Evolutionary conservation across 805 yeast genomes (phyloP), one percentile per base, ranked within the genome.

Genomic region (Candida khao-thaluensis): DNA sequence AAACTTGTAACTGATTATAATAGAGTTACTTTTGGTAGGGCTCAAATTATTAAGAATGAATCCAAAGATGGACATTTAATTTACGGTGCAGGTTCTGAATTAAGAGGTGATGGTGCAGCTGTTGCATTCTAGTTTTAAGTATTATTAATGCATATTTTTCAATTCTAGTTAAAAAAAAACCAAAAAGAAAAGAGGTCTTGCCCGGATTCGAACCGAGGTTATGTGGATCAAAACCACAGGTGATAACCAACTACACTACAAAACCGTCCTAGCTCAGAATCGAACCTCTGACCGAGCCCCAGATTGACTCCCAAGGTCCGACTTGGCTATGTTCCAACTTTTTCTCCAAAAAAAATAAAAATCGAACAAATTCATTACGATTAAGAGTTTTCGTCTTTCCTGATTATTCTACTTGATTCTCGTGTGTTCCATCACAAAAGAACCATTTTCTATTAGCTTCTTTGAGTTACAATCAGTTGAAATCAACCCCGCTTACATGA

Each of bases 151-250:
- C 20, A 16, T 12, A 25, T 8, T 6, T 25, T 25, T 5, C 11
- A 11, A 25, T 5, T 25, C 15, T 5, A 10, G 11, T 7, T 8
- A 12, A 25, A 5, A 7, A 12, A 25, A 25, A 25, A 12, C 6
- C n/a, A 12, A 12, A 47, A 29, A 28, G 28, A 28, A 28, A 28
- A 10, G 16, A 38, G 42, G 42, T 38, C 42, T 15, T 27, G 22
- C 85, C 85, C 85, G 85, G 85, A 77, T 77, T 79, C 85, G 85
- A 79, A 79, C 85, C 78, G 84, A 84, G 83, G 85, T 79, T 77
- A 79, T 70, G 63, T 76, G 85, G 35, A 20, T 36, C 40, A 36
- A 36, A 36, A 36, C 40, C 40, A 14, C 29, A 7, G n/a, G 40
- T 36, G 40, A 36, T 36, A 20, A 36, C 40, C 40, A 10, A 36